phyloP scores from a whole-genome alignment of 768 basidiomycete genomes.

The Termitomyces sp. region DNA sequence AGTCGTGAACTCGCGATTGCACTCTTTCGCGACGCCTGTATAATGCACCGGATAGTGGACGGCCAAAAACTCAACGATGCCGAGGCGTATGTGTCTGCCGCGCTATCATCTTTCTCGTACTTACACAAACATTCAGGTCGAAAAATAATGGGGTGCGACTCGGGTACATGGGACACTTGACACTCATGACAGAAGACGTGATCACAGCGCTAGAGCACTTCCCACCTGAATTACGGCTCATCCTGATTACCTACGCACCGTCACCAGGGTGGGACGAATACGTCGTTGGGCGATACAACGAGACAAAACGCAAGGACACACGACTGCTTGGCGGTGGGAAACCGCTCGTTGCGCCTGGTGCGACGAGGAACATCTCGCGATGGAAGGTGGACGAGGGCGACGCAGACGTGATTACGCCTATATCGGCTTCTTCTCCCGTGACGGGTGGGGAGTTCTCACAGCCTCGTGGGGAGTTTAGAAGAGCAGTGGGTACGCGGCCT shows the following conservation, averaged over 20 bases:
- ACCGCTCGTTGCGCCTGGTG: conserved; percentile 46
- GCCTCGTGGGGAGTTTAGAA: conserved; percentile 55
- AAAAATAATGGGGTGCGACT: conserved; percentile 77
- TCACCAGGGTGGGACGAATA: conserved; percentile 86
- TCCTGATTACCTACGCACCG: conserved; percentile 66
- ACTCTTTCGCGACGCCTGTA: conserved; percentile 79
- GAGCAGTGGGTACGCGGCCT: conserved; percentile 39
- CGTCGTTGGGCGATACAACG: conserved; percentile 78
- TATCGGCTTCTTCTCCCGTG: not conserved
- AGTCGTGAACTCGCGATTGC: conserved; percentile 83
- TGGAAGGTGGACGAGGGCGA: conserved; percentile 78
- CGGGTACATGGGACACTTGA: conserved; percentile 97
- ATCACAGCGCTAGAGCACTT: conserved; percentile 86
- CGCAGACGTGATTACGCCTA: conserved; percentile 7
- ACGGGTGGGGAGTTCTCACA: conserved; percentile 11
- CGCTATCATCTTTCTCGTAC: not conserved
- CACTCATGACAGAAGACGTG: conserved; percentile 92
- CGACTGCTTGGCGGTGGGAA: conserved; percentile 84
- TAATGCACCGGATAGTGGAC: conserved; percentile 85
- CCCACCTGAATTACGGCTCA: conserved; percentile 69
- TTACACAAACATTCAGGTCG: conserved; percentile 33
- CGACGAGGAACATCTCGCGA: conserved; percentile 27
- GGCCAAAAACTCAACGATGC: conserved; percentile 78
- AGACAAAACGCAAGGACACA: conserved; percentile 81
- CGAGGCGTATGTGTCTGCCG: conserved; percentile 50